phyloP scores from a whole-genome alignment of 768 basidiomycete genomes.

The Polyporus arcularius region DNA sequence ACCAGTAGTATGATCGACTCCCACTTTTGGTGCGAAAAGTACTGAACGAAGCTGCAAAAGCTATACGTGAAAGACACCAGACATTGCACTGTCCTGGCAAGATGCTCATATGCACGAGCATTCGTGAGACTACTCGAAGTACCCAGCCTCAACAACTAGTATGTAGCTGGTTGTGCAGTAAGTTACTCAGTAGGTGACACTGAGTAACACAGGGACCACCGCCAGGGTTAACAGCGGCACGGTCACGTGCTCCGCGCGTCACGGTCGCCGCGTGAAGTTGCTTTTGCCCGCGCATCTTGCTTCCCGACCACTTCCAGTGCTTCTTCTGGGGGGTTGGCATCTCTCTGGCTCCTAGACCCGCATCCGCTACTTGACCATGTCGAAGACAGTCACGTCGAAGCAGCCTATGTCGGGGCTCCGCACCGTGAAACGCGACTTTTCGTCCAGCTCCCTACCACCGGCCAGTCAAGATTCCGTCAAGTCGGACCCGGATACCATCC shows the following conservation, averaged over 20 bases:
- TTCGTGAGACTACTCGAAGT: no score
- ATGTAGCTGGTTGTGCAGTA: no score
- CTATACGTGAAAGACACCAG: no score
- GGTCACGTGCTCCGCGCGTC: constrained; percentile 20
- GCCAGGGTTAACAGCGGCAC: background rate
- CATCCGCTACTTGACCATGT: constrained; percentile 1
- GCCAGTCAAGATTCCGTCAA: constrained; percentile 36
- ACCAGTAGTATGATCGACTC: no score
- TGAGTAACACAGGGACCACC: no score
- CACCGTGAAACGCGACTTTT: constrained; percentile 65
- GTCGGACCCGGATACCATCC: constrained; percentile 18
- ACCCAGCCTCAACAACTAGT: no score
- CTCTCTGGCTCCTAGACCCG: no score
- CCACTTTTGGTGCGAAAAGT: no score
- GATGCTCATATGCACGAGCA: no score
- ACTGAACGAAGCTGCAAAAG: no score
- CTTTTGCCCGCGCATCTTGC: background rate
- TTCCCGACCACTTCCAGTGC: background rate
- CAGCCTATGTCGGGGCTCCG: constrained; percentile 58
- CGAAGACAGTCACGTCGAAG: constrained; percentile 8
- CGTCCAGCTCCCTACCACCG: constrained; percentile 41
- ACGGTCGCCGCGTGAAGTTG: background rate
- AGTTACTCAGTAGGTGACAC: no score
- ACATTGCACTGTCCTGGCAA: no score
- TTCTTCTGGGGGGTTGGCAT: background rate